phyloP scores from a whole-genome alignment of 768 basidiomycete genomes.

The Tylopilus cervinicoccineus region DNA sequence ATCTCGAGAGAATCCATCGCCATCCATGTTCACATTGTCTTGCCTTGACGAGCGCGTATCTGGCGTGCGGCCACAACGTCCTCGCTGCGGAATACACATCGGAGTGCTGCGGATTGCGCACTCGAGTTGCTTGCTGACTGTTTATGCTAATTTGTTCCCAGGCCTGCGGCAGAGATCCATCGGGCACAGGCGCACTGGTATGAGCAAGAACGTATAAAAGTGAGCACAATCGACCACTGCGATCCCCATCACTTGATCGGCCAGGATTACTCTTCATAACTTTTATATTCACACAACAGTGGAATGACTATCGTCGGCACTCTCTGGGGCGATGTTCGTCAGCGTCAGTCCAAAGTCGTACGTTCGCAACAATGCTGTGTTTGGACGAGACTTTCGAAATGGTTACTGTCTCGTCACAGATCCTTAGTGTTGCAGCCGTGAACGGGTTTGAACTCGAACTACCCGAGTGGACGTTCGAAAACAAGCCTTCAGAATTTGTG shows the following conservation, averaged over 20 bases:
- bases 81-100: no score
- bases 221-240: no score
- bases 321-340: constrained; percentile 17
- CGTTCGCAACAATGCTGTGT: not conserved
- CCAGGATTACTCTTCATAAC: not conserved
- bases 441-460: constrained; percentile 15
- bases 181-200: no score
- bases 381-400: not conserved
- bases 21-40: no score
- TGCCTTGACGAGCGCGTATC: no score
- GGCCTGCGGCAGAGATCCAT: no score
- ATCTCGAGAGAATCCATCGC: no score
- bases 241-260: not conserved
- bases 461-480: constrained; percentile 10
- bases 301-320: constrained; percentile 17
- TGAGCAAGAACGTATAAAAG: not conserved
- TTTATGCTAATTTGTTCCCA: no score
- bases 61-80: no score
- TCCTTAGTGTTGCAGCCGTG: constrained; percentile 18
- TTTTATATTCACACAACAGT: not conserved
- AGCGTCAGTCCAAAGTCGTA: constrained; percentile 24
- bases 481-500: constrained; percentile 11
- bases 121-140: no score
- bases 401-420: not conserved
- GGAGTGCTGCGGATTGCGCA: no score